Evolutionary conservation across 1,284 basidiomycete species (phyloP), one percentile per base, ranked within the genome.

Genomic region (Athelia psychrophila): DNA sequence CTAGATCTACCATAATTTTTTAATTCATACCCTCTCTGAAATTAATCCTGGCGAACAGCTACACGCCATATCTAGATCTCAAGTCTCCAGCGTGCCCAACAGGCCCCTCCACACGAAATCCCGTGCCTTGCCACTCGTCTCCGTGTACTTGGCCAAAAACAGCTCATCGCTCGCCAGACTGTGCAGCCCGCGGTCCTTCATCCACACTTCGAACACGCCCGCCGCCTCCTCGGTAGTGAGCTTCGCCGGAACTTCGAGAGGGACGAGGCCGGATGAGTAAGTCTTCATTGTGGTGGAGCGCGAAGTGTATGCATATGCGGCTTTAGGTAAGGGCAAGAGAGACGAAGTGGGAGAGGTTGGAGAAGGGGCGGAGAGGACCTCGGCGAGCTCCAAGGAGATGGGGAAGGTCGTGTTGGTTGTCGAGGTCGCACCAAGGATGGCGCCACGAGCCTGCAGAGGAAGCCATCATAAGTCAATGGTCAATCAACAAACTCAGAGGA

Each of bases 21-120:
- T n/a, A n/a, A n/a, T n/a, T n/a, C n/a, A n/a, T n/a, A n/a, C n/a
- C n/a, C n/a, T n/a, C n/a, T n/a, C n/a, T n/a, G n/a, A n/a, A n/a
- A n/a, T n/a, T n/a, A n/a, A n/a, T n/a, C n/a, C n/a, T n/a, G n/a
- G n/a, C n/a, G n/a, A n/a, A n/a, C n/a, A n/a, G n/a, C n/a, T n/a
- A n/a, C n/a, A n/a, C n/a, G n/a, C n/a, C n/a, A n/a, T n/a, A n/a
- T n/a, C n/a, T n/a, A n/a, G n/a, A n/a, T n/a, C n/a, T 46, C 22
- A 54, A 24, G 59, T 54, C 45, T 70, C 64, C 36, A 80, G 58
- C 19, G 74, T 75, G 2, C 69, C 62, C 55, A 90, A 64, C 30
- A 91, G 58, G 2, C 88, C 88, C 54, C 81, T 84, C 82, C 84
- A 83, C 33, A 91, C 84, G 59, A 91, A 90, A 51, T 83, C 80